Evolutionary conservation across 2,329 filamentous ascomycete genomes (phyloP).

Genomic region (Pseudocercospora ulei): DNA sequence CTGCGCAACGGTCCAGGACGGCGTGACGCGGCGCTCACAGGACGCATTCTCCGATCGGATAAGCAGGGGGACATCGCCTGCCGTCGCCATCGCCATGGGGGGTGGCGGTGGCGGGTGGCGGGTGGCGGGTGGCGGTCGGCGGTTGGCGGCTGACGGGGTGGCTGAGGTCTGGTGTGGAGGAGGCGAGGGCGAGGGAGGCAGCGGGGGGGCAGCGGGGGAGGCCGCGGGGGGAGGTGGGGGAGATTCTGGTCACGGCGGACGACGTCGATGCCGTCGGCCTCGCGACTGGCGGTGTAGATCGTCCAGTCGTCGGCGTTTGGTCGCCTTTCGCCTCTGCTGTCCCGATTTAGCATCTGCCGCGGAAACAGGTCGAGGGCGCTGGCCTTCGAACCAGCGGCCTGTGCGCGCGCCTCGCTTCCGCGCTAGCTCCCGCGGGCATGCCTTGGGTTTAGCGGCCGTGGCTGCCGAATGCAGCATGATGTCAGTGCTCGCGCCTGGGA

Average conservation of each 20-base stretch:
- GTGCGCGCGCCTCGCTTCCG: slow-evolving; percentile 18
- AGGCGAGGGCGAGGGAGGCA: neutral
- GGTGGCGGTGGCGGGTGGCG: slow-evolving; percentile 3
- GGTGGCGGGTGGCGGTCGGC: slow-evolving; percentile 4
- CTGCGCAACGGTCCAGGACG: slow-evolving; percentile 77
- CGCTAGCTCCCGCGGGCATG: slow-evolving; percentile 21
- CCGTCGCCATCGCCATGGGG: slow-evolving; percentile 31
- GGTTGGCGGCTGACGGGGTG: neutral
- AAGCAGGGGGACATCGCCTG: slow-evolving; percentile 65
- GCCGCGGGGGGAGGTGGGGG: neutral
- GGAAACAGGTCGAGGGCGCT: neutral
- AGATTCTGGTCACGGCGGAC: neutral
- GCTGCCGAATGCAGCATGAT: slow-evolving; percentile 23
- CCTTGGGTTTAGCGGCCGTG: slow-evolving; percentile 27
- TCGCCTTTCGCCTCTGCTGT: neutral
- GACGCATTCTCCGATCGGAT: slow-evolving; percentile 66
- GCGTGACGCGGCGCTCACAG: slow-evolving; percentile 83
- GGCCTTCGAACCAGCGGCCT: slow-evolving; percentile 24
- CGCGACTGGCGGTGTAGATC: neutral
- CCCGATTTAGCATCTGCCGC: slow-evolving; percentile 3
- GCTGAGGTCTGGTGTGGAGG: neutral
- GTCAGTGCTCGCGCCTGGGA: slow-evolving; percentile 17
- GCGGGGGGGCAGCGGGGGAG: neutral
- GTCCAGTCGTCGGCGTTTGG: neutral
- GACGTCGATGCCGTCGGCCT: neutral